Conservation (phyloP, 2,329 filamentous ascomycete species). For the Sporothrix dimorphospora region DNA sequence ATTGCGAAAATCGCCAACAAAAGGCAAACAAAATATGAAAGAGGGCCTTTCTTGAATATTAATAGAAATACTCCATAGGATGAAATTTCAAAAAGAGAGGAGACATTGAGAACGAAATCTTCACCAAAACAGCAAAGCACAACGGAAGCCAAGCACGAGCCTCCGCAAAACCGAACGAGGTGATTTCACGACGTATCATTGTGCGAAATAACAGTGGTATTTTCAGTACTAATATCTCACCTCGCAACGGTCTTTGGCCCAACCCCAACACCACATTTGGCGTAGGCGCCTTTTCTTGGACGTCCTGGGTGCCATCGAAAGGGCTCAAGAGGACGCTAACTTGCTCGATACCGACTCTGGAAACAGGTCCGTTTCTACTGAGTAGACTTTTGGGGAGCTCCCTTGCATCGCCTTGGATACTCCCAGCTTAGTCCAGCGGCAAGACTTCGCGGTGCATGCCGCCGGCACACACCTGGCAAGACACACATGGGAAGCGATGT, state of each 20-base stretch:
- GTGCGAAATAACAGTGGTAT: slow-evolving; percentile 16
- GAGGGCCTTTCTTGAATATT: background rate
- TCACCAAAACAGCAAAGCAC: background rate
- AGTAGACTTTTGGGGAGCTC: background rate
- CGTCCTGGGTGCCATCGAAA: background rate
- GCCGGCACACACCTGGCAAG: background rate
- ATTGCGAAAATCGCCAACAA: background rate
- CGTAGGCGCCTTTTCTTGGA: background rate
- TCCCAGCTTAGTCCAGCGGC: slow-evolving; percentile 2
- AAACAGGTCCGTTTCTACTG: background rate
- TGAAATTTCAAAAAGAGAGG: background rate
- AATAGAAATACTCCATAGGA: background rate
- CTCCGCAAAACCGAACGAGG: background rate
- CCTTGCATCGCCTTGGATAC: slow-evolving; percentile 1
- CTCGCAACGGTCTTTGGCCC: background rate
- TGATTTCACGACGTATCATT: slow-evolving; percentile 23
- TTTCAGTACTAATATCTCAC: background rate
- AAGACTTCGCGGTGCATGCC: slow-evolving; percentile 1
- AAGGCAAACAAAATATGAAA: background rate
- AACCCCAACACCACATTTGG: background rate
- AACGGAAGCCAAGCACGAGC: background rate
- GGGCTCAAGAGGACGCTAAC: background rate
- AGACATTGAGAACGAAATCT: background rate
- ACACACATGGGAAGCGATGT: background rate
- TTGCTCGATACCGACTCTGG: background rate